A percentile compares a stretch with the other conserved stretches of the same genome.
Conservation (phyloP, 768 basidiomycete genomes). For the Termitomyces sp. region DNA sequence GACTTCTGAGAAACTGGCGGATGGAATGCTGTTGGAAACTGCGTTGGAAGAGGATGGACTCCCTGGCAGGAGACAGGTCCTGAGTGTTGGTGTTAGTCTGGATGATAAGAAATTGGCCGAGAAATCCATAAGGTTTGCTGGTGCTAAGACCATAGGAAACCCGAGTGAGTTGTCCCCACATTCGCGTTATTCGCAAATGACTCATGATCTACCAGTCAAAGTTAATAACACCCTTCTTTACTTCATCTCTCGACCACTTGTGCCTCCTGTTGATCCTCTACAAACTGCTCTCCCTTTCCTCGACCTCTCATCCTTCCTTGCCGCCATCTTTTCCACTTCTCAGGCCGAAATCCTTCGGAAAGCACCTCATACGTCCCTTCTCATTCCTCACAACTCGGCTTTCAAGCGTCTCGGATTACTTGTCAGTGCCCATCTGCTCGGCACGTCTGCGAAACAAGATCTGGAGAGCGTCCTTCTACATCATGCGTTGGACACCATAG, state of each 20-base stretch:
- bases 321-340: conserved; percentile 82
- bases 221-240: conserved; percentile 83
- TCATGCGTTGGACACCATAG: conserved; percentile 73
- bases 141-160: conserved; percentile 75
- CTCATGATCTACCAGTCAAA: conserved; percentile 46
- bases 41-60: conserved; percentile 72
- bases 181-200: conserved; percentile 6
- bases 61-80: conserved; percentile 64
- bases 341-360: conserved; percentile 67
- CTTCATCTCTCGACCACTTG: conserved; percentile 79
- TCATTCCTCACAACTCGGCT: conserved; percentile 88
- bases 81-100: conserved; percentile 60
- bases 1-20: conserved; percentile 62
- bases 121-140: conserved; percentile 75
- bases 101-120: conserved; percentile 43
- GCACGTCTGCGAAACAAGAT: conserved; percentile 74
- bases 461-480: conserved; percentile 84
- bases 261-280: conserved; percentile 79
- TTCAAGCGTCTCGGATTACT: conserved; percentile 83
- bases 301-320: conserved; percentile 89
- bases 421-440: conserved; percentile 82
- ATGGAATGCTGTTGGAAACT: conserved; percentile 79
- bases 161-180: conserved; percentile 49
- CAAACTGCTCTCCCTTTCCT: conserved; percentile 78
- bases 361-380: conserved; percentile 70